Base-by-base conservation (phyloP, 805 yeast species). In the Ascoidea asiatica region DNA sequence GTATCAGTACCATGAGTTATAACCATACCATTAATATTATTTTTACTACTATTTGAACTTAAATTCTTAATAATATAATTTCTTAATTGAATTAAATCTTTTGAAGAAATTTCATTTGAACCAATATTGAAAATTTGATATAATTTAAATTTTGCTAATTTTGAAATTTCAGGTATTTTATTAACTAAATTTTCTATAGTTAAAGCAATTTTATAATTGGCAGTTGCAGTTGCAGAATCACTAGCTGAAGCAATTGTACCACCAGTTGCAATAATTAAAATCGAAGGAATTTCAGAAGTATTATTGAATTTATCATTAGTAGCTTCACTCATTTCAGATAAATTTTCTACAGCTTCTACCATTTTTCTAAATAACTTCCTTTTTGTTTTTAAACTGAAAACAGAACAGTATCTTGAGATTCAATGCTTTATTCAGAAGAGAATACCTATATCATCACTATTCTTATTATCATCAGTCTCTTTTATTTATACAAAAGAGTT, bases 1-100 rank as follows among this genome's bases (percentile, higher is more conserved):
- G 73, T 64, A 46, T 70, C 72, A 4, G 75, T 65, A 5, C 74
- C 75, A 51, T 70, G 73, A 1, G 75, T 64, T 15, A 72, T 67
- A 36, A 72, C 73, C 11, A 70, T 60, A 7, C 75, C 77, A 52
- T 71, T 73, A 45, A 60, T 66, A 18, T 47, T 33, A 7, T 40
- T 29, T 11, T 23, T 23, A 6, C 11, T 11, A 7, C 33, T 23
- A 11, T 23, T 11, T 11, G 21, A 5, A 3, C 23, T 22, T 19
- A 48, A 44, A 15, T 43, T 37, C 15, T 23, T 13, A 6, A 40
- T 21, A 21, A 48, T 46, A 36, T 46, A 49, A 37, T 48, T 46
- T 29, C 51, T 19, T 18, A 48, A 40, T 29, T 44, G 42, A 19
- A 48, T 21, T 5, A 44, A 39, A 33, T 48, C 48, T 17, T 44